Base-by-base conservation (phyloP, 139 green algal species). In the Medakamo hakoo region DNA sequence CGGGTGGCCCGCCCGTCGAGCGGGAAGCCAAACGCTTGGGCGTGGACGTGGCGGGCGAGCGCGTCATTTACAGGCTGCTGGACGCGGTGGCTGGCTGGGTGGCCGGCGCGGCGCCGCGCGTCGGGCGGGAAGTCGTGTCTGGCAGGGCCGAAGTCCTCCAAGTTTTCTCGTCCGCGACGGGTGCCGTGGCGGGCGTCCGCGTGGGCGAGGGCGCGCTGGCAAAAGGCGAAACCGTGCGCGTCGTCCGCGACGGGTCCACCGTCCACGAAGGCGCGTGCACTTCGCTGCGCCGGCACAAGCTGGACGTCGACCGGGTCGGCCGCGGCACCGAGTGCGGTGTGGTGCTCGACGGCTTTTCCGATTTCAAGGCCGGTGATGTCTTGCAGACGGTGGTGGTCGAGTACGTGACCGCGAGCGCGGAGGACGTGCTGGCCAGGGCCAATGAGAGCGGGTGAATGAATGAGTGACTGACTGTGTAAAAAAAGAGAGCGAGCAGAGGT, bases 61-160 rank as follows among this genome's bases (percentile, higher is more conserved):
- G 70, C 23, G 74, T 95, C 48, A 91, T 95, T 61, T 95, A 95
- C 68, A 64, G 81, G 49, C 64, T 95, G 49, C 67, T 94, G 63
- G 83, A 90, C 31, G 74, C 86, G 22, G 71, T 82, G 48, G 67
- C 57, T 16, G 52, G 49, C 24, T 57, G 77, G 64, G 60, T 83
- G 49, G 30, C 68, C 23, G 75, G 64, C 24, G 63, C 48, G 21
- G 61, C 70, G 1, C 73, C 78, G 5, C 32, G 40, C 40, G 58
- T 68, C 29, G 67, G 68, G 52, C 32, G 72, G 1, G 76, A 86
- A 61, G 63, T 75, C 27, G 58, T 82, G 25, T 27, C 67, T 1
- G 80, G 80, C 5, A 56, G 74, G 16, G 80, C 80, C 1, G 55
- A 75, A 3, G 73, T 86, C 23, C 66, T 85, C 40, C 59, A 74